Evolutionary conservation across 2,329 filamentous ascomycete species (phyloP), one percentile per base, ranked within the genome.

Genomic region (Penicillium sp.): DNA sequence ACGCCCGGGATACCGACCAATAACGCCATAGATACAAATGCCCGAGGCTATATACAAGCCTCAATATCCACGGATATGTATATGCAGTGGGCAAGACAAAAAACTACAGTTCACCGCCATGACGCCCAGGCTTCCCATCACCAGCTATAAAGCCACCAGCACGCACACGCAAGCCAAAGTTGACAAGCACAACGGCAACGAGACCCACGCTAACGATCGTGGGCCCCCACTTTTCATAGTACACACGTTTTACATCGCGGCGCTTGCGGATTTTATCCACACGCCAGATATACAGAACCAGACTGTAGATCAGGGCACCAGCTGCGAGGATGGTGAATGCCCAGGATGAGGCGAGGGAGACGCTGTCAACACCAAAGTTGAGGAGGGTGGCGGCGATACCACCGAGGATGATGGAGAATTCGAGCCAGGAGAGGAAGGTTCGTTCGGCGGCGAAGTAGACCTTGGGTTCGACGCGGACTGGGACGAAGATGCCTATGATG

Each of bases 391-490:
- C 86, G 10, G 90, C 89, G 61, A 95, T 92, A 25, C 87, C 87
- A 61, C 89, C 89, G 46, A 98, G 84, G 66, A 96, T 91, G 65
- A 97, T 95, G 43, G 88, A 92, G 72, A 95, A 97, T 71, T 98
- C 92, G 62, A 98, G 87, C 90, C 93, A 98, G 55, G 89, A 88
- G 49, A 98, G 80, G 73, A 96, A 98, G 0, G 93, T 98, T 57
- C 93, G 83, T 72, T 98, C 93, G 0, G 90, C 91, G 20, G 93
- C 93, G 67, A 98, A 95, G 71, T 90, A 95, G 44, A 98, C 93
- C 74, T 98, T 98, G 29, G 93, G 93, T 71, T 98, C 93, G 29
- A 98, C 91, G 42, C 93, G 84, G 47, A 97, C 86, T 12, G 92
- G 92, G 23, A 98, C 93, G 64, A 97, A 92, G 51, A 98, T 97